Base-by-base conservation (phyloP, 768 basidiomycete species). In the Termitomyces bulborhizus region DNA sequence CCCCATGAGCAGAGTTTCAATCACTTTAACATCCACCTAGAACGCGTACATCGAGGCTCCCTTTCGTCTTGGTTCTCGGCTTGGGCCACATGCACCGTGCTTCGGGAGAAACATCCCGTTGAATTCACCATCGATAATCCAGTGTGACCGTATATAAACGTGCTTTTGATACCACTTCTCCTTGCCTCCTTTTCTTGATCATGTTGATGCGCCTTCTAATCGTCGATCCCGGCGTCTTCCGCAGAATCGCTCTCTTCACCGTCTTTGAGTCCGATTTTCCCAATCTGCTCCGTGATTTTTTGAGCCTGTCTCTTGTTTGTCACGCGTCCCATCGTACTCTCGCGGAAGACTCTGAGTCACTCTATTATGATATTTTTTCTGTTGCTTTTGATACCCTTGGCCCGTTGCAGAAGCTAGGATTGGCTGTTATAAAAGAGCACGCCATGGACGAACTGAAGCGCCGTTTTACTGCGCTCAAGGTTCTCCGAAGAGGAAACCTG, bases 361-460 rank as follows among this genome's bases (percentile, higher is more conserved):
- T 66, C 49, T 78, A 63, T 69, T 62, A 72, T 3, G 62, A 68
- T 41, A 62, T 79, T 24, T 80, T 83, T 59, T 59, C 68, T 13
- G 66, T 71, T n/a, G 73, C 73, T 46, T 84, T 86, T 46, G 82
- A 85, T 59, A 59, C 71, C 16, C 66, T 65, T 3, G 74, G 76
- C 3, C 73, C 78, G 12, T 55, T 68, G 31, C 66, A 70, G 34
- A 74, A 79, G 46, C 67, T 80, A 18, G 63, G 66, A 6, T 60
- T 59, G 51, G 49, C 63, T 16, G 53, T 66, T 0, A 61, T 68
- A 9, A 64, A 66, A 21, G 63, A 66, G 24, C 65, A 73, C 51
- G 69, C 75, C 34, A 70, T 75, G 18, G 41, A 63, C 46, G 84
- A 86, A 62, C 65, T 82, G 32, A 66, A 67, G 43, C 72, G 73